Base-by-base conservation (phyloP, 768 basidiomycete species). In the Amanita polypyramis region DNA sequence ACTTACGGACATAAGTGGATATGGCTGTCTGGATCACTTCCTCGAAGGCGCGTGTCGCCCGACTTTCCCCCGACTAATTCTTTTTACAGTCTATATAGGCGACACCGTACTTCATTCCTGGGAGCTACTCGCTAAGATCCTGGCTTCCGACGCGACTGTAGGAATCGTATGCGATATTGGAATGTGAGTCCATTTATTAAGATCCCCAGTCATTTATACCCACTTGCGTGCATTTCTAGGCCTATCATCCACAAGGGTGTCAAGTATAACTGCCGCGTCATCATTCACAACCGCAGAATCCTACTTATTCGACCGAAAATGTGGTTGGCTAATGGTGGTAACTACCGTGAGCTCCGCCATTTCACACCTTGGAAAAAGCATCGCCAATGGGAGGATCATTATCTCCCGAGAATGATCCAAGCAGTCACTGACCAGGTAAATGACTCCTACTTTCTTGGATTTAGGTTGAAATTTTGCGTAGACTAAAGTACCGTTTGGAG, bases 271-370 rank as follows among this genome's bases (percentile, higher is more conserved):
- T 96, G 92, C 62, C 84, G 96, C 15, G 73, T 98, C 30, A 83
- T 98, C 61, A 79, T 94, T 36, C 77, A 91, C 59, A 74, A 93
- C 65, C 74, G 79, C 47, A 77, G 89, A 66, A 93, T 99, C 51
- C 66, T 97, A 1, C 79, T 97, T 53, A 98, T 99, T 54, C 81
- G 96, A 19, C 96, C 96, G 0, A 99, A 98, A 70, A 94, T 99
- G 94, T 99, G 96, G 96, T 73, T 99, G 38, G 96, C 96, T 1
- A 98, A 98, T 60, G 92, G 96, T 57, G 96, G 96, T 3, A 98
- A 98, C 60, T 99, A 99, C 63, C 85, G 96, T 21, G 81, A 84
- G 61, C 68, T 85, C 57, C 69, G 86, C 11, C 89, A 91, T 62
- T 99, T 99, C 58, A 92, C 95, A 2, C 93, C 96, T 0, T 99